phyloP scores from a whole-genome alignment of 495 filamentous ascomycete genomes.

The Trichoderma gamsii region DNA sequence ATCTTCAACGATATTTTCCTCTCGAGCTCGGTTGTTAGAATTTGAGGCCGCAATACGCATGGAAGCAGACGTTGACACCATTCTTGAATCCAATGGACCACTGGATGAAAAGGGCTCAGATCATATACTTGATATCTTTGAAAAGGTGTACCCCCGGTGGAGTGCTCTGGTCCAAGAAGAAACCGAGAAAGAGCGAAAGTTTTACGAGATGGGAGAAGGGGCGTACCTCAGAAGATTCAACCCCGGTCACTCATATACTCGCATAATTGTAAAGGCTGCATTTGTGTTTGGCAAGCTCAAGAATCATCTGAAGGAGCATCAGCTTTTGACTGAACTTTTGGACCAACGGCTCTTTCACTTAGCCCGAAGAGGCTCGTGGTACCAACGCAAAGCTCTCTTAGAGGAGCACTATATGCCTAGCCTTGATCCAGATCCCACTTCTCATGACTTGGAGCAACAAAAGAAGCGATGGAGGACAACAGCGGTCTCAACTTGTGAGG shows the following conservation, averaged over 20 bases:
- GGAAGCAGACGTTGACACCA: slow-evolving; percentile 74
- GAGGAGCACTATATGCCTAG: slow-evolving; percentile 92
- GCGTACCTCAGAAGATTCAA: slow-evolving; percentile 88
- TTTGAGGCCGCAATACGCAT: slow-evolving; percentile 82
- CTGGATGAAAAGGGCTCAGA: slow-evolving; percentile 54
- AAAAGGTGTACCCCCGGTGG: slow-evolving; percentile 77
- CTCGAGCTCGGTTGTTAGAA: slow-evolving; percentile 68
- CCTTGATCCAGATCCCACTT: slow-evolving; percentile 40
- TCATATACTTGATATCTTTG: slow-evolving; percentile 62
- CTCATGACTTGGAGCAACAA: slow-evolving; percentile 38
- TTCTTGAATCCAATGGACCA: slow-evolving; percentile 82
- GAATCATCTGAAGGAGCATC: slow-evolving; percentile 69
- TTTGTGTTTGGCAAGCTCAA: slow-evolving; percentile 80
- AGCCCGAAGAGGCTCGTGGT: slow-evolving; percentile 83
- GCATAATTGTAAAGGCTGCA: slow-evolving; percentile 80
- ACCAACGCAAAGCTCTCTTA: slow-evolving; percentile 87
- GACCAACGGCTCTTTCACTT: slow-evolving; percentile 77
- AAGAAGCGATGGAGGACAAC: slow-evolving; percentile 80
- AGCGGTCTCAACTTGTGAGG: slow-evolving; percentile 77
- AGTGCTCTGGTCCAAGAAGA: slow-evolving; percentile 66
- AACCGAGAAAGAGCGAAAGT: slow-evolving; percentile 67
- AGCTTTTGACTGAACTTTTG: slow-evolving; percentile 68
- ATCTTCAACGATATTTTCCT: slow-evolving; percentile 80
- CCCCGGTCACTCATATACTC: slow-evolving; percentile 88
- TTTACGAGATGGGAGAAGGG: slow-evolving; percentile 81